Base-by-base conservation (phyloP, 2,329 filamentous ascomycete genomes). In the Neocatenulostroma microsporum region DNA sequence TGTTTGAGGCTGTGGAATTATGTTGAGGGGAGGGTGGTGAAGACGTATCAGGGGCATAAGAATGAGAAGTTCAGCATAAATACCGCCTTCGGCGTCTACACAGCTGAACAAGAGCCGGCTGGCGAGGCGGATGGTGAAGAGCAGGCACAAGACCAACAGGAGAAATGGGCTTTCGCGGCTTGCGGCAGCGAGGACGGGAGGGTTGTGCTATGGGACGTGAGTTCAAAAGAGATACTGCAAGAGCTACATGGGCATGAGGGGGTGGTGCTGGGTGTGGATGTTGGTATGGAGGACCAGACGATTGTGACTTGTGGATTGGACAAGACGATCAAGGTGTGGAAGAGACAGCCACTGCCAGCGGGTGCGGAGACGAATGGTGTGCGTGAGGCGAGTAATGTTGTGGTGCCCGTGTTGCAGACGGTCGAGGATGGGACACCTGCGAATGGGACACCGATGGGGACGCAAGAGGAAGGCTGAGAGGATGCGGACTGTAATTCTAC, bases 1-100 rank as follows among this genome's bases (percentile, higher is more conserved):
- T 89, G 84, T 56, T 75, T 98, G 30, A 79, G 91, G 2, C 68
- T 98, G 15, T 98, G 91, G 91, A 84, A 95, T 60, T 98, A 96
- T 57, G 82, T 94, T 7, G 78, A 86, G 24, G 89, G 89, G 6
- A 78, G 80, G 19, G 91, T 91, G 50, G 82, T 94, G 54, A 98
- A 98, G 70, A 98, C 91, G 11, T 98, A 96, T 62, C 87, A 95
- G 58, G 91, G 91, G 0, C 91, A 96, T 55, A 66, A 69, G 37
- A 98, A 98, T 59, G 72, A 77, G 37, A 80, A 80, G 43, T 96
- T 83, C 62, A 89, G 85, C 47, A 72, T 96, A n/a, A 77, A 77
- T 3, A 85, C 87, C 3, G 81, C 81, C 26, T 95, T 96, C 55
- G 88, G 85, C 10, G 71, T 76, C 1, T 80, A 82, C 45, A 67